Base-by-base conservation (phyloP, 2,329 filamentous ascomycete species). In the Trichoderma sp. region DNA sequence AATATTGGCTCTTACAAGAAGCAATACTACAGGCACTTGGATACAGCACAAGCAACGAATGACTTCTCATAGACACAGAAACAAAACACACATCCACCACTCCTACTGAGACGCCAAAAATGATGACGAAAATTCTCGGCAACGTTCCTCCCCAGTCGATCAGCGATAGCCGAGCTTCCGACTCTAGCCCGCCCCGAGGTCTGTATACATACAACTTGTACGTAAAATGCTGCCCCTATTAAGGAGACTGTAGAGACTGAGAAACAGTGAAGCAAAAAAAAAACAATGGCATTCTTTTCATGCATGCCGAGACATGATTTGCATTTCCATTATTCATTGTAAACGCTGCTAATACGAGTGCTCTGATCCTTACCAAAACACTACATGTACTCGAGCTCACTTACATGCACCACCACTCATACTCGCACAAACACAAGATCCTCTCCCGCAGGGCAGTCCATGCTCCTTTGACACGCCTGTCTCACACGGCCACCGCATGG, bases 151-250 rank as follows among this genome's bases (percentile, higher is more conserved):
- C 63, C 52, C n/a, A 56, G 54, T 49, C 52, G 51, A 58, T 66
- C 63, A 65, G 63, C 63, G 63, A 66, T 66, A 66, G 46, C 63
- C 63, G 63, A 66, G 52, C 39, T 49, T 66, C 63, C 63, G 59
- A 34, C 49, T 37, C 52, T 37, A 58, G 26, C 13, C 59, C 61
- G 37, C 51, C 16, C 52, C 37, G 52, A 58, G 52, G 18, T 28
- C 24, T 43, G 16, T 11, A 13, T 43, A 32, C 28, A 30, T n/a
- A n/a, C n/a, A n/a, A n/a, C 26, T 26, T 4, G 28, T 34, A 18
- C 24, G 28, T 60, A 49, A 21, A 11, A 13, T 24, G 3, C 8
- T 21, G 18, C 18, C 43, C 43, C 18, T 21, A 21, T 46, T 21
- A 21, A 21, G 7, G 43, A 46, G 18, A 8, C 39, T 37, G 14